Percentiles rank a stretch among this genome's conserved stretches.
These are phyloP conservation scores for Lichenothelia convexa DNA, from an alignment of 495 filamentous ascomycete genomes.

Conservation along the genomic window DNA sequence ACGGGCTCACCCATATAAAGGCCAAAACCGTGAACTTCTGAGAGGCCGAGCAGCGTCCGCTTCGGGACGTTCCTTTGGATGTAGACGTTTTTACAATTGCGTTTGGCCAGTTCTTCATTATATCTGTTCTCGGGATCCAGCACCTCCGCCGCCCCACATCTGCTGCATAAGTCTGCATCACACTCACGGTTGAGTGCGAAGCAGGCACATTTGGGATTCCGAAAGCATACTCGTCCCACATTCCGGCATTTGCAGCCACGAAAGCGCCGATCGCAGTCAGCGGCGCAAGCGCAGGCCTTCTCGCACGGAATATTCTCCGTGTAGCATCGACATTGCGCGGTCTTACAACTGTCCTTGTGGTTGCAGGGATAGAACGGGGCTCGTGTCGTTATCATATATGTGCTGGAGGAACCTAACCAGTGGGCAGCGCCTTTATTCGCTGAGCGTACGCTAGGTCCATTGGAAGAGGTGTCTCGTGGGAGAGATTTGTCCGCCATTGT, in stretches of 20 bases:
- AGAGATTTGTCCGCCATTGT: too few species aligned
- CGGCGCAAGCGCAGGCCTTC: slow-evolving; percentile 42
- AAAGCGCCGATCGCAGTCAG: slow-evolving; percentile 42
- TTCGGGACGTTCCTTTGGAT: slow-evolving; percentile 43
- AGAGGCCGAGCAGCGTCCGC: slow-evolving; percentile 41
- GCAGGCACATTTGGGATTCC: slow-evolving; percentile 37
- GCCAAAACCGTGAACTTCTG: slow-evolving; percentile 43
- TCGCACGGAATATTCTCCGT: slow-evolving; percentile 41
- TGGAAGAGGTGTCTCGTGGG: too few species aligned
- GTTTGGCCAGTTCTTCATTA: slow-evolving; percentile 28
- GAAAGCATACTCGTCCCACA: slow-evolving; percentile 30
- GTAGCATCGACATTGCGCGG: slow-evolving; percentile 34
- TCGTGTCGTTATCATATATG: slow-evolving; percentile 9
- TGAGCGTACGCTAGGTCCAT: too few species aligned
- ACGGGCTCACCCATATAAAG: slow-evolving; percentile 45
- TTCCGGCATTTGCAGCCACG: slow-evolving; percentile 43
- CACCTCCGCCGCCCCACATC: slow-evolving; percentile 43
- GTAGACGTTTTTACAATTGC: slow-evolving; percentile 41
- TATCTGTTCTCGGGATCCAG: slow-evolving; percentile 41
- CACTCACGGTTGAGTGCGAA: slow-evolving; percentile 47
- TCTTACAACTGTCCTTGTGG: slow-evolving; percentile 22
- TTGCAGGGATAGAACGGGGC: slow-evolving; percentile 22
- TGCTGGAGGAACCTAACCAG: too few species aligned
- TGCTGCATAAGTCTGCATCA: slow-evolving; percentile 46
- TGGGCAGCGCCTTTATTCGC: too few species aligned